Percentiles rank a stretch among this genome's conserved stretches.
Evolutionary conservation across 75 land plant genomes (phyloP).

Genomic region (Chamaecyparis obtusa): DNA sequence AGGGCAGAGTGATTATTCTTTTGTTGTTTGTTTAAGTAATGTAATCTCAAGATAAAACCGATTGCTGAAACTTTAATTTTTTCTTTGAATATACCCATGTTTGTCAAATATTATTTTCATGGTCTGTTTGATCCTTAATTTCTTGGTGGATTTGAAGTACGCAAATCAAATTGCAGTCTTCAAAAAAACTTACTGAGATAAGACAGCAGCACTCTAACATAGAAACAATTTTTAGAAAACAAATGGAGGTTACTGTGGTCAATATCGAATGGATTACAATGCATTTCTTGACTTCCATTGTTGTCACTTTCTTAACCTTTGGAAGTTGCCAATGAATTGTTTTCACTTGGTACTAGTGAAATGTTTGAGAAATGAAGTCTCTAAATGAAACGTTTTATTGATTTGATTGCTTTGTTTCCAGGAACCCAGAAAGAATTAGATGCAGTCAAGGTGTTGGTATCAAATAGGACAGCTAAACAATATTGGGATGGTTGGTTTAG

Average conservation of each 20-base stretch:
- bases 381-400: conserved; percentile 7
- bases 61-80: background rate
- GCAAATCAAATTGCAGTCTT: background rate
- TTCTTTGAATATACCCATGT: background rate
- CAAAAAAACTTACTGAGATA: background rate
- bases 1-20: background rate
- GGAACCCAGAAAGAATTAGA: conserved; percentile 20
- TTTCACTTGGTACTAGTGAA: background rate
- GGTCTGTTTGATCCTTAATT: background rate
- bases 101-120: background rate
- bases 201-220: background rate
- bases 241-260: background rate
- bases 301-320: background rate
- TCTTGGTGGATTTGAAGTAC: background rate
- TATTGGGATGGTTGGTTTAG: conserved; percentile 28
- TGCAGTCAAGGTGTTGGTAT: conserved; percentile 14
- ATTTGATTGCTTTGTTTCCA: background rate
- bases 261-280: background rate
- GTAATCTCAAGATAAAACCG: background rate
- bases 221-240: background rate
- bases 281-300: background rate
- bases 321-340: background rate
- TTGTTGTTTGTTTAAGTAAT: background rate
- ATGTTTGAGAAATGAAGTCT: background rate
- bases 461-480: conserved; percentile 18